A percentile compares a stretch with the other conserved stretches of the same genome.
Conservation (phyloP, 805 yeast genomes). For the Yamadazyma sp. region DNA sequence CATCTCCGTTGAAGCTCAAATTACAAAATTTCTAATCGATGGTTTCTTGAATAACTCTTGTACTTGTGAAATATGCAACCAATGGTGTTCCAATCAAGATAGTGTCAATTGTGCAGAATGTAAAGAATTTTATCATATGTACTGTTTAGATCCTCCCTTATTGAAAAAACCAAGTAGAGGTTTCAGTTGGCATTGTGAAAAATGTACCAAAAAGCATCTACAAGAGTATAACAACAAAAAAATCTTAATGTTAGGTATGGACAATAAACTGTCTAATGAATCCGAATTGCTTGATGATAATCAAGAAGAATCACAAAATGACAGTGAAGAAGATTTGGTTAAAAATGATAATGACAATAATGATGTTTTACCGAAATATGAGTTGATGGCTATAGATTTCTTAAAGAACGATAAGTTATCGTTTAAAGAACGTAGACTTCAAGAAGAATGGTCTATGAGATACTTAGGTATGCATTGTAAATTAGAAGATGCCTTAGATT, state of each 20-base stretch:
- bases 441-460: slow-evolving; percentile 80
- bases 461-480: slow-evolving; percentile 74
- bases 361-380: slow-evolving; percentile 47
- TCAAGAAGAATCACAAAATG: slow-evolving; percentile 2
- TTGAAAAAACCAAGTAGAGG: slow-evolving; percentile 79
- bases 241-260: slow-evolving; percentile 39
- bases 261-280: slow-evolving; percentile 39
- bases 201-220: slow-evolving; percentile 63
- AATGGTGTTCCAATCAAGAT: slow-evolving; percentile 74
- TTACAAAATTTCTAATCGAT: slow-evolving; percentile 58
- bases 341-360: slow-evolving; percentile 7
- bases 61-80: slow-evolving; percentile 70
- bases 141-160: slow-evolving; percentile 84
- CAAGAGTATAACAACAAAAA: slow-evolving; percentile 37
- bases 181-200: slow-evolving; percentile 86
- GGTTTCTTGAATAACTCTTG: slow-evolving; percentile 54
- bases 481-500: slow-evolving; percentile 73
- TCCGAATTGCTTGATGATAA: slow-evolving; percentile 22
- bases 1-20: slow-evolving; percentile 69
- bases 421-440: slow-evolving; percentile 45
- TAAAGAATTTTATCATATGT: slow-evolving; percentile 65
- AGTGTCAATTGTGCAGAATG: slow-evolving; percentile 83
- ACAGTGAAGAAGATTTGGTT: slow-evolving; percentile 3
- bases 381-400: slow-evolving; percentile 53
- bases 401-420: slow-evolving; percentile 44